Evolutionary conservation across 148 eudicot species (phyloP).

Genomic region (Fallopia convolvulus): DNA sequence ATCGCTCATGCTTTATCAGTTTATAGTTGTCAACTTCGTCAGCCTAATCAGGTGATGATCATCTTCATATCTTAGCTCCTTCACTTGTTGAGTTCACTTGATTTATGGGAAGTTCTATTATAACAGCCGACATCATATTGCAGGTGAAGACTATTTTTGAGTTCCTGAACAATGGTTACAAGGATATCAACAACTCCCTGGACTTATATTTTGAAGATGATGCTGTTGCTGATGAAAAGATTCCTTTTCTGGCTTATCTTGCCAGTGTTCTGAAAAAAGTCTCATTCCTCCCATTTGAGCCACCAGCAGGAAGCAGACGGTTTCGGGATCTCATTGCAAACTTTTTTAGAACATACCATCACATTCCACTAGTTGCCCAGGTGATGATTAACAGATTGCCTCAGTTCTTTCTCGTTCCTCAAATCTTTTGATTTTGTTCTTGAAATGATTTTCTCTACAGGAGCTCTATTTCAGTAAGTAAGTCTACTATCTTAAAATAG

Average conservation of each 20-base stretch:
- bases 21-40: constrained; percentile 88
- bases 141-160: constrained; percentile 93
- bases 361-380: constrained; percentile 67
- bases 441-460: background rate
- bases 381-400: constrained; percentile 26
- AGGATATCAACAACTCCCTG: constrained; percentile 80
- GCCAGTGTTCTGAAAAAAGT: constrained; percentile 56
- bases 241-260: constrained; percentile 92
- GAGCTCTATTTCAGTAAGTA: background rate
- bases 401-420: background rate
- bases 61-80: background rate
- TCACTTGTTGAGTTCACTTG: background rate
- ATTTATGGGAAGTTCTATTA: background rate
- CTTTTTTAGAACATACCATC: constrained; percentile 86
- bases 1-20: constrained; percentile 98
- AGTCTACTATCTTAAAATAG: background rate
- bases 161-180: constrained; percentile 77
- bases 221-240: constrained; percentile 95
- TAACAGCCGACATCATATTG: background rate
- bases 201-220: constrained; percentile 89
- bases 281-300: constrained; percentile 69
- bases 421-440: background rate
- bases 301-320: constrained; percentile 79
- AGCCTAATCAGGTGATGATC: constrained; percentile 64
- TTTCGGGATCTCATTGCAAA: constrained; percentile 82